Conservation (phyloP, 2,329 filamentous ascomycete genomes). For the Aspergillus unguis region DNA sequence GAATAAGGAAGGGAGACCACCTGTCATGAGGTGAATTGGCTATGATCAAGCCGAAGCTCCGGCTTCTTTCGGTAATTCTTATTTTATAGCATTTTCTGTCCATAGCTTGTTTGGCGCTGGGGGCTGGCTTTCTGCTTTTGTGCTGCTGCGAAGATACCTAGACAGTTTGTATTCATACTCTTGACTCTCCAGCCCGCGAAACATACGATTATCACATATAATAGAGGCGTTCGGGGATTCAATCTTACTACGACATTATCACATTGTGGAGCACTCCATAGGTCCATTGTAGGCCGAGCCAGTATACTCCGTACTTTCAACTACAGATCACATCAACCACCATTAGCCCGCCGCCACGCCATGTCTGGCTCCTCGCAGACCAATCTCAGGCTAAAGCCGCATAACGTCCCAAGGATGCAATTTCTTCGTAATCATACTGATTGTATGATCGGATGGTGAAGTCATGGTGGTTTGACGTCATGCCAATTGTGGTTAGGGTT, state of each 20-base stretch:
- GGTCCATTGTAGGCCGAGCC: too few species aligned
- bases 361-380: too few species aligned
- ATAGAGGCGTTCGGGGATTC: too few species aligned
- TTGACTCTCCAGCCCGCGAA: background rate
- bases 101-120: conserved; percentile 10
- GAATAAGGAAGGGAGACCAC: conserved; percentile 91
- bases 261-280: too few species aligned
- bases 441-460: conserved; percentile 11
- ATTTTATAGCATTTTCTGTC: background rate
- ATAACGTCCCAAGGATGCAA: background rate
- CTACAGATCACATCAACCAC: too few species aligned
- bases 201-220: too few species aligned
- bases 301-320: too few species aligned
- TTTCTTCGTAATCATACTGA: background rate
- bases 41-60: background rate
- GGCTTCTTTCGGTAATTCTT: background rate
- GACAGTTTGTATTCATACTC: conserved; percentile 8
- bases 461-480: conserved; percentile 14
- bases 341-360: too few species aligned
- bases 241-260: too few species aligned
- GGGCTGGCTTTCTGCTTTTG: background rate
- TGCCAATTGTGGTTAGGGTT: conserved; percentile 1
- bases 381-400: background rate
- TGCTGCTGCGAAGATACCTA: conserved; percentile 15
- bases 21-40: conserved; percentile 74